Base-by-base conservation (phyloP, 352 stramenopile genomes). In the Phytopythium litorale region DNA sequence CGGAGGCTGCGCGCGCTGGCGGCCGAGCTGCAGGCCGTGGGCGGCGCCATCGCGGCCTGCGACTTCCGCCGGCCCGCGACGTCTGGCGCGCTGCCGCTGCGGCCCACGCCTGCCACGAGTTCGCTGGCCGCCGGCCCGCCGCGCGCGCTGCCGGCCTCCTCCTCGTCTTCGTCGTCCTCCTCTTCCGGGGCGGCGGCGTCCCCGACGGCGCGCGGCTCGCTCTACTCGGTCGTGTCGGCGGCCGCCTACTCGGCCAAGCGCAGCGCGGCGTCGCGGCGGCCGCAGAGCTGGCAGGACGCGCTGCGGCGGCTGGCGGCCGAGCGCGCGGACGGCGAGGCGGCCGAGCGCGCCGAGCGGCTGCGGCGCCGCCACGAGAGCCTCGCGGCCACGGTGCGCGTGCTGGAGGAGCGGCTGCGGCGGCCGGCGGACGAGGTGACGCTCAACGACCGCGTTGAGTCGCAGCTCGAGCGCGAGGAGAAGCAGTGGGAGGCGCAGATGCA, bases 401-500 rank as follows among this genome's bases (percentile, higher is more conserved):
- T 59, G 21, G 65, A 84, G 60, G 67, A 78, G 21, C 75, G 75
- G 33, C 38, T 81, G 28, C 56, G 60, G 30, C 51, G 60, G 18
- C 68, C 72, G 7, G 70, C 58, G 19, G 76, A 75, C 60, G 75
- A 83, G n/a, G 65, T 76, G 42, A 56, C 67, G 9, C 37, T 90
- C 33, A 81, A 82, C 55, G 73, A 87, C 38, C 75, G 75, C 63
- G 68, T 88, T 37, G 77, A 88, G 62, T 70, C 54, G 57, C 78
- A 84, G n/a, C 52, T 88, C 21, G 79, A 79, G 15, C 65, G 72
- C 32, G 79, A 87, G 53, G 81, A 90, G 62, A 62, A 60, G 35
- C 76, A 68, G 52, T 90, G 81, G 81, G 78, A 88, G 54, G 66
- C 72, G 62, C 72, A 84, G 50, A 87, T 90, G 68, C 74, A 84